Conservation (phyloP, 192 early-diverging fungal genomes). For the Umbelopsis sp. region DNA sequence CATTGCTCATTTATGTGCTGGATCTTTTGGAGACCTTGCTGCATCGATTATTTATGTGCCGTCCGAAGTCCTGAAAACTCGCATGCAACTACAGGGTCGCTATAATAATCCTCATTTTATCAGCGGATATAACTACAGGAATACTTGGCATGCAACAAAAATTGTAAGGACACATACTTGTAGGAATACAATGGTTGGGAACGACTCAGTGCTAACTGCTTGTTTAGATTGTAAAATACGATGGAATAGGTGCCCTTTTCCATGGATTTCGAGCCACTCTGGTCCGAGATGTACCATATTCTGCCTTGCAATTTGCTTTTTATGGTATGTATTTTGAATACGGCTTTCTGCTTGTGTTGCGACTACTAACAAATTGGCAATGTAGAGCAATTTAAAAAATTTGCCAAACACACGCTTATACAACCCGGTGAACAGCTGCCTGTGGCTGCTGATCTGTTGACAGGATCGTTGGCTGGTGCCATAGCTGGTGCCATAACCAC, state of each 20-base stretch:
- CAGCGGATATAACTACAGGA: conserved; percentile 74
- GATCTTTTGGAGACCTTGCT: conserved; percentile 57
- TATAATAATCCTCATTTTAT: conserved; percentile 71
- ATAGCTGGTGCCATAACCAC: conserved; percentile 63
- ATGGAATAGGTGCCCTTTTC: conserved; percentile 63
- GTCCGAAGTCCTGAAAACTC: conserved; percentile 71
- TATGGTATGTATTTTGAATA: conserved; percentile 44
- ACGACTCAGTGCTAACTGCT: not conserved
- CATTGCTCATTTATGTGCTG: conserved; percentile 55
- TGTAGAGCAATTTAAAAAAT: conserved; percentile 59
- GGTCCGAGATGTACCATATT: conserved; percentile 60
- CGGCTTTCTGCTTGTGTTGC: not conserved
- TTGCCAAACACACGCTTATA: conserved; percentile 42
- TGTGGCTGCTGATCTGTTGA: conserved; percentile 46
- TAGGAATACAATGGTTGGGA: not conserved
- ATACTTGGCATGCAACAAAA: conserved; percentile 60
- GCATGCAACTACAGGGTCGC: conserved; percentile 78
- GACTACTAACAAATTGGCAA: not conserved
- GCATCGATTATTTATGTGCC: conserved; percentile 63
- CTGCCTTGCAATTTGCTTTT: conserved; percentile 62
- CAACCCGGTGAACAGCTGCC: conserved; percentile 47
- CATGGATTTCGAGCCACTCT: conserved; percentile 62
- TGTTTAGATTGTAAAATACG: conserved; percentile 57
- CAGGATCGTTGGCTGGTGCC: conserved; percentile 57
- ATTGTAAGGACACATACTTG: conserved; percentile 41